Evolutionary conservation across 1,139 yeast species (phyloP).

Genomic region (Yamadazyma jaroonii): DNA sequence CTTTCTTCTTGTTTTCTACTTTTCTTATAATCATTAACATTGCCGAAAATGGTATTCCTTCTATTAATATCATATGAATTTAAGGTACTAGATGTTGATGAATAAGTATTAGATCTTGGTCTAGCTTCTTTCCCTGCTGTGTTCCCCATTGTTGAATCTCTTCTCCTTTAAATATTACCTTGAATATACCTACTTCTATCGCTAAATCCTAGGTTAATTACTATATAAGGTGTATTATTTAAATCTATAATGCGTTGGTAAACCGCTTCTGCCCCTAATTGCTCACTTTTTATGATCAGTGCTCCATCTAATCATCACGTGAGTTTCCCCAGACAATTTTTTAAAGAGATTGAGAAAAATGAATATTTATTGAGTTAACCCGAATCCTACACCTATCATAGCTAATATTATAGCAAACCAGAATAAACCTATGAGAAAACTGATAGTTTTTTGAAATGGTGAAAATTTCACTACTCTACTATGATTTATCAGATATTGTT

Average conservation of each 20-base stretch:
- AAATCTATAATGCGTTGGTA: no score
- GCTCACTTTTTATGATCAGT: no score
- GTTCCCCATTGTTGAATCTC: conserved; percentile 19
- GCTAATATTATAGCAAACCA: conserved; percentile 36
- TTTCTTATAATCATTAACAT: conserved; percentile 20
- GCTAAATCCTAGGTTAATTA: no score
- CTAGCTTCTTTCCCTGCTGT: conserved; percentile 16
- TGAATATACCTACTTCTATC: no score
- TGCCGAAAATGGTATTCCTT: conserved; percentile 14
- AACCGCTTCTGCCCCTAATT: no score
- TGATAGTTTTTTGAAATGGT: conserved; percentile 29
- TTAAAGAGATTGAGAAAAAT: background rate
- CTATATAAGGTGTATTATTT: no score
- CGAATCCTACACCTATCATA: conserved; percentile 43
- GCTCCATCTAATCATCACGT: no score
- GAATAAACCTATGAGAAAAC: conserved; percentile 29
- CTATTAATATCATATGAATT: conserved; percentile 1
- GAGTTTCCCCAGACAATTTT: background rate
- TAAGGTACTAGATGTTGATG: conserved; percentile 1
- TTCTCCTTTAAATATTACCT: no score
- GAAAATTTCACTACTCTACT: conserved; percentile 20
- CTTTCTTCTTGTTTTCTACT: conserved; percentile 45
- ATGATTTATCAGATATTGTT: conserved; percentile 14
- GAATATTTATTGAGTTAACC: conserved; percentile 14
- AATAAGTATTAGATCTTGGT: conserved; percentile 13